Conservation (phyloP, 2,329 filamentous ascomycete genomes). For the Cercospora nicotianae region DNA sequence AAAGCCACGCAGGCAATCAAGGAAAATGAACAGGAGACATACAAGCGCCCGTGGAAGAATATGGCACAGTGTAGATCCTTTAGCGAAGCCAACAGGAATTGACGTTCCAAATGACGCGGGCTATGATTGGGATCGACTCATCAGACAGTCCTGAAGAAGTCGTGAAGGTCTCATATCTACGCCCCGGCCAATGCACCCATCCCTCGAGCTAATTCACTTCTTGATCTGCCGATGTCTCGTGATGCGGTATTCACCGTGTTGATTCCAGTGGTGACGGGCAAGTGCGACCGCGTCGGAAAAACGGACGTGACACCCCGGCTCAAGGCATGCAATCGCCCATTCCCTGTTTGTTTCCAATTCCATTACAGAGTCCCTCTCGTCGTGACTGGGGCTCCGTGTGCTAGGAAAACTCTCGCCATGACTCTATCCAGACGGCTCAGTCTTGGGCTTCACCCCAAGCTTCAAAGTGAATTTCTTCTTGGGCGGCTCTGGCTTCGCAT, state of each 20-base stretch:
- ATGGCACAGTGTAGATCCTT: background rate
- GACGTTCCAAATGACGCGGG: background rate
- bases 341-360: background rate
- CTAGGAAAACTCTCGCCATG: background rate
- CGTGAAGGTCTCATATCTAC: background rate
- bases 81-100: background rate
- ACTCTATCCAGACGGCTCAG: constrained; percentile 12
- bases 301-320: background rate
- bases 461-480: constrained; percentile 35
- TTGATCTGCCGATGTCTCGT: background rate
- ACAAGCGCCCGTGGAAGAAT: background rate
- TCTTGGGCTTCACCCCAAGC: constrained; percentile 19
- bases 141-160: background rate
- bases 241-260: background rate
- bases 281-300: background rate
- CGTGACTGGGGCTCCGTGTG: background rate
- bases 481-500: constrained; percentile 16
- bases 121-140: background rate
- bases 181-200: background rate
- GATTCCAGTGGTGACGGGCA: background rate
- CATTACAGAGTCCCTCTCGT: background rate
- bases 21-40: background rate
- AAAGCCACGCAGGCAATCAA: background rate
- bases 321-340: background rate
- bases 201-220: background rate